Conservation (phyloP, 306 rosid genomes). For the Delonix regia region DNA sequence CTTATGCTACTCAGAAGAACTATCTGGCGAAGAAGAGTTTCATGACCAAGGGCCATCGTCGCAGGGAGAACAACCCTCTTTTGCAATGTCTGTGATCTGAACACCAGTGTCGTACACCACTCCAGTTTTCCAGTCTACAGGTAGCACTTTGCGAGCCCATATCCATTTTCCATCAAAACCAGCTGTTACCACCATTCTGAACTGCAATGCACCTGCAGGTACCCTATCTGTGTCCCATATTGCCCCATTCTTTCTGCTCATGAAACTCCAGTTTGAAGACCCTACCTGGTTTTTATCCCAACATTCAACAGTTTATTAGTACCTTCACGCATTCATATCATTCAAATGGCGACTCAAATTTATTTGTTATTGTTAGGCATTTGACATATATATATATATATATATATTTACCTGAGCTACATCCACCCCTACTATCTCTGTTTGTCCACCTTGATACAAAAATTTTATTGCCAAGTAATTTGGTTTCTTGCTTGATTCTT, state of each 20-base stretch:
- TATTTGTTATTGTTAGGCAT: not conserved
- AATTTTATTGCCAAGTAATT: constrained; percentile 64
- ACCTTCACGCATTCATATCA: not conserved
- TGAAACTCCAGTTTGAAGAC: constrained; percentile 57
- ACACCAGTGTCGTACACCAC: constrained; percentile 59
- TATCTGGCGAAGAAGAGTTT: not conserved
- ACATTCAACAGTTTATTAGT: not conserved
- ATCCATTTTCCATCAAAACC: constrained; percentile 80
- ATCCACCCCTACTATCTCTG: constrained; percentile 81
- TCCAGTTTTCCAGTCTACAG: constrained; percentile 70
- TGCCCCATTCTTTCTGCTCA: constrained; percentile 60
- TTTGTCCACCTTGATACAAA: constrained; percentile 94
- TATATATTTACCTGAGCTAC: constrained; percentile 71
- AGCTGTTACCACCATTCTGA: constrained; percentile 62
- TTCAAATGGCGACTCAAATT: no score
- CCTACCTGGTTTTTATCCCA: not conserved
- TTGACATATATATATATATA: no score
- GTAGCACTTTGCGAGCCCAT: constrained; percentile 80
- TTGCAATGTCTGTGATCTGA: constrained; percentile 74
- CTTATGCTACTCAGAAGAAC: not conserved
- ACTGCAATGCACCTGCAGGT: constrained; percentile 72
- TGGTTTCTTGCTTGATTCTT: constrained; percentile 83
- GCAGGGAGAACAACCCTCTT: constrained; percentile 72
- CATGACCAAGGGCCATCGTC: constrained; percentile 50
- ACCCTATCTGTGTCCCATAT: constrained; percentile 83